A percentile compares a stretch with the other conserved stretches of the same genome.
Evolutionary conservation across 306 rosid species (phyloP).

Genomic region (barrel medic (Medicago truncatula)): DNA sequence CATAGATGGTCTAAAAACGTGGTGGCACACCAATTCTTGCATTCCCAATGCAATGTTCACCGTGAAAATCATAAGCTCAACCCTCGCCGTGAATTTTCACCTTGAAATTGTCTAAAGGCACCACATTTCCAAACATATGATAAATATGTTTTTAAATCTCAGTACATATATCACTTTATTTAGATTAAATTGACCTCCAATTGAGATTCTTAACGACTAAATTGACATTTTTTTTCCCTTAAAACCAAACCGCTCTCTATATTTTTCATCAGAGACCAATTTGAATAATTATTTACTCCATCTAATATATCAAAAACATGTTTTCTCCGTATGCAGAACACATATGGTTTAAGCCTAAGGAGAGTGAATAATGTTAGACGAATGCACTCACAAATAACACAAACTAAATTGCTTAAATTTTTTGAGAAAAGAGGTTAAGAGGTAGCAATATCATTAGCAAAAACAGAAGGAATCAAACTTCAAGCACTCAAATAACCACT

Average conservation of each 20-base stretch:
- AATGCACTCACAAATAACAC: not conserved
- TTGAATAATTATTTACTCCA: not conserved
- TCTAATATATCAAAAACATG: not conserved
- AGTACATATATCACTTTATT: too few relatives aligned
- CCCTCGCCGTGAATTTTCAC: not conserved
- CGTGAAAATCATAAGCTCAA: not conserved
- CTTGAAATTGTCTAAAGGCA: too few relatives aligned
- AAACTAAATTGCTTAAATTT: slow-evolving; percentile 5
- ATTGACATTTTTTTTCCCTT: too few relatives aligned
- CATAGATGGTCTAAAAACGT: not conserved
- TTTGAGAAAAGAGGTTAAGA: not conserved
- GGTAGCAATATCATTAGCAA: slow-evolving; percentile 9
- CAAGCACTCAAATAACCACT: slow-evolving; percentile 8
- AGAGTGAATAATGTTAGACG: not conserved
- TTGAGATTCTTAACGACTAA: not conserved
- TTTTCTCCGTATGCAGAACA: not conserved
- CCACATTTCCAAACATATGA: not conserved
- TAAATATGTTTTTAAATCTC: too few relatives aligned
- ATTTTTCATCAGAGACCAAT: not conserved
- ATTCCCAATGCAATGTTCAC: not conserved
- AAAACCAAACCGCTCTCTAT: too few relatives aligned
- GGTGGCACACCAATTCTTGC: not conserved
- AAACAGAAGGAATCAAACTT: slow-evolving; percentile 24
- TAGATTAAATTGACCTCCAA: too few relatives aligned
- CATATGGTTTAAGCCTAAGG: not conserved